Evolutionary conservation across 352 stramenopile genomes (phyloP).

Genomic region (Phytophthora pistaciae): DNA sequence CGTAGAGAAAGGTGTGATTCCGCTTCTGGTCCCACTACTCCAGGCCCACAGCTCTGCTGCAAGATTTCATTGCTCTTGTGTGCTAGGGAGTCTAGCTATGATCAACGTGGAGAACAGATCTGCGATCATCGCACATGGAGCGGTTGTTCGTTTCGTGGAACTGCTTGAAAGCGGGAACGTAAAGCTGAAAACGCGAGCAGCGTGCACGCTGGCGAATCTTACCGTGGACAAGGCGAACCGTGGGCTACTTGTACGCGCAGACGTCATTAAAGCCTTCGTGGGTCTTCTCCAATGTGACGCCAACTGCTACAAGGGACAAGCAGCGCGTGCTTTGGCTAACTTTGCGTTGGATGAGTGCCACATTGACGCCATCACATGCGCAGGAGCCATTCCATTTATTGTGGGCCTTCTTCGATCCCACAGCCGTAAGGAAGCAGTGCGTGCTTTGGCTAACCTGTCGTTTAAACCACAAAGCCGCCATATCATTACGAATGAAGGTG

Average conservation of each 20-base stretch:
- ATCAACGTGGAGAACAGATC: neutral
- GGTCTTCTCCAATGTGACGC: neutral
- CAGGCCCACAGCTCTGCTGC: neutral
- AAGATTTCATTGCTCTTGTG: neutral
- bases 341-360: neutral
- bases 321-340: neutral
- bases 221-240: neutral
- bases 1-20: neutral
- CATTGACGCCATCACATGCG: neutral
- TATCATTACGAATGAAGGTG: neutral
- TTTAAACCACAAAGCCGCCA: neutral
- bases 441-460: neutral
- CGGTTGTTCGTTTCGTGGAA: neutral
- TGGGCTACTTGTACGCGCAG: neutral
- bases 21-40: neutral
- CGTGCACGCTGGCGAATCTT: neutral
- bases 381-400: neutral
- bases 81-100: neutral
- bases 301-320: neutral
- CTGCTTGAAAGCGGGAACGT: neutral
- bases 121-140: neutral
- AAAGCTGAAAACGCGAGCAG: neutral
- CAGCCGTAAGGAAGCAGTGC: neutral
- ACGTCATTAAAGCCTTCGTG: neutral
- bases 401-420: neutral